phyloP scores from a whole-genome alignment of 345 rosid genomes.

The Durio zibethinus region DNA sequence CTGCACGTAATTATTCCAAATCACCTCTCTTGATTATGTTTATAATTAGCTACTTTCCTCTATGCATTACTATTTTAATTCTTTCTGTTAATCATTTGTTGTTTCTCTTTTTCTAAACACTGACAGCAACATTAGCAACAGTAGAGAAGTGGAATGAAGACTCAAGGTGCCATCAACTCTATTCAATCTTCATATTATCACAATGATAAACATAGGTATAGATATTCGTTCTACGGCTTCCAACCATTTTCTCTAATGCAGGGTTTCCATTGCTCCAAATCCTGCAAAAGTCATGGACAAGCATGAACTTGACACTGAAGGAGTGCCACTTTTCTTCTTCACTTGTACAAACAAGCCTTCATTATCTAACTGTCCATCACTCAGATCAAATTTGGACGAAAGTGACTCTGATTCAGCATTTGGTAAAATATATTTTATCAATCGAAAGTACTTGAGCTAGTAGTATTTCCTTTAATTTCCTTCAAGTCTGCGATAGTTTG shows the following conservation, averaged over 20 bases:
- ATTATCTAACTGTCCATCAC: background rate
- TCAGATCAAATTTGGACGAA: conserved; percentile 6
- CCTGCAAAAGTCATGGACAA: conserved; percentile 3
- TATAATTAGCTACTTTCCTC: background rate
- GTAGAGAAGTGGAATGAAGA: conserved; percentile 21
- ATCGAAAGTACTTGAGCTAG: background rate
- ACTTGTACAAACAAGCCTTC: background rate
- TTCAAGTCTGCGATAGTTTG: background rate
- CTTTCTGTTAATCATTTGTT: background rate
- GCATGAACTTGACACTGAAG: conserved; percentile 14
- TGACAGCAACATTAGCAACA: conserved; percentile 18
- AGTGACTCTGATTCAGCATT: conserved; percentile 1
- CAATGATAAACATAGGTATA: too few relatives aligned
- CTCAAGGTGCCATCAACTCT: conserved; percentile 21
- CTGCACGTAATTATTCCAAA: conserved; percentile 29
- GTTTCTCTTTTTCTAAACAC: conserved; percentile 5
- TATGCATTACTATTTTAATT: background rate
- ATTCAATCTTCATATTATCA: background rate
- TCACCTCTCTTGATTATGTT: background rate
- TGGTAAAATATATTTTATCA: background rate
- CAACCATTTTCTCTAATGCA: conserved; percentile 13
- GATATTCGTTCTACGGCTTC: background rate
- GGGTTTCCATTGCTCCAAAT: conserved; percentile 22
- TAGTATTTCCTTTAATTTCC: background rate
- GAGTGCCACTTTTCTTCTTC: conserved; percentile 12